phyloP scores from a whole-genome alignment of 306 rosid genomes.

The Astragalus glycyphyllos region DNA sequence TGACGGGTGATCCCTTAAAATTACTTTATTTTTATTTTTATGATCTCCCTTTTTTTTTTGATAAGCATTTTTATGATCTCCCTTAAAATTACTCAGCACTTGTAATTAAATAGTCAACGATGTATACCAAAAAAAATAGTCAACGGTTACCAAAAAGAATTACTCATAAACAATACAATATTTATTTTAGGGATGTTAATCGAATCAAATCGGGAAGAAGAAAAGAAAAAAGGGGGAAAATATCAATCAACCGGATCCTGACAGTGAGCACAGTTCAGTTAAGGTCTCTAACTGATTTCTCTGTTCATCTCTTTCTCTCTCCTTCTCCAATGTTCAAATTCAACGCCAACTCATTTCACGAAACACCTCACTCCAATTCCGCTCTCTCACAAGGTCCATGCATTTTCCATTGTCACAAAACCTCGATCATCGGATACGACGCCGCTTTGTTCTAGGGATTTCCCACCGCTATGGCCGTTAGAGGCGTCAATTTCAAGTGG shows the following conservation, averaged over 20 bases:
- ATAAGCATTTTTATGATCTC: too few relatives aligned
- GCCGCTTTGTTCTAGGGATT: constrained; percentile 42
- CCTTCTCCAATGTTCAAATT: constrained; percentile 12
- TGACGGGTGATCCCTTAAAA: too few relatives aligned
- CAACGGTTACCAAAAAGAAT: too few relatives aligned
- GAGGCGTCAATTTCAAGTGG: constrained; percentile 90
- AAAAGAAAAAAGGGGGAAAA: neutral
- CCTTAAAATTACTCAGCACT: too few relatives aligned
- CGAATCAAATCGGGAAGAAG: neutral
- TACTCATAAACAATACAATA: too few relatives aligned
- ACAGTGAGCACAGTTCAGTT: constrained; percentile 8
- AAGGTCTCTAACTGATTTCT: neutral
- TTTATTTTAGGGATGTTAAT: neutral
- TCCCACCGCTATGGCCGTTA: constrained; percentile 58
- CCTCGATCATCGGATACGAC: constrained; percentile 25
- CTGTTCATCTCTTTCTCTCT: neutral
- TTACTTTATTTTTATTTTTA: too few relatives aligned
- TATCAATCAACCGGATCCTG: neutral
- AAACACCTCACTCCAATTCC: neutral
- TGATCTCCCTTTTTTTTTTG: too few relatives aligned
- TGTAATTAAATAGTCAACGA: too few relatives aligned
- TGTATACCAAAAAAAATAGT: too few relatives aligned
- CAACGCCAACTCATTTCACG: neutral
- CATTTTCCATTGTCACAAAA: constrained; percentile 39
- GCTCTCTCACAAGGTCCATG: constrained; percentile 33